phyloP scores from a whole-genome alignment of 352 stramenopile genomes.

The Globisporangium canariense region DNA sequence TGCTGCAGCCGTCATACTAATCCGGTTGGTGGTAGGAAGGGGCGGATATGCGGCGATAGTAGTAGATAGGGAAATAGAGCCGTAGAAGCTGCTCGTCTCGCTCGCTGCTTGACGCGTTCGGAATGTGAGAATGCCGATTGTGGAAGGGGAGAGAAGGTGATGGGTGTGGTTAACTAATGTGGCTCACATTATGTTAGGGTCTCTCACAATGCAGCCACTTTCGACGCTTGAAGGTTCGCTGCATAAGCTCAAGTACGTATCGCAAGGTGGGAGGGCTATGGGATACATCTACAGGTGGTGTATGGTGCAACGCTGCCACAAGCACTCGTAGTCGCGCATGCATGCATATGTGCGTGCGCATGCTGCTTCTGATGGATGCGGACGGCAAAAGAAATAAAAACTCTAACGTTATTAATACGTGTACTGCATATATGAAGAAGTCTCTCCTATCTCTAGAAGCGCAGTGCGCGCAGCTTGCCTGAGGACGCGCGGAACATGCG shows the following conservation, averaged over 20 bases:
- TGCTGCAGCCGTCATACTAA: conserved; percentile 15
- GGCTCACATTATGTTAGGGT: neutral
- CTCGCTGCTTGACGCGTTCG: neutral
- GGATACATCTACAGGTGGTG: too few relatives aligned
- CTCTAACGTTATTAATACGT: neutral
- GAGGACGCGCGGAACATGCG: conserved; percentile 82
- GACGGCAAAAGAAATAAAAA: neutral
- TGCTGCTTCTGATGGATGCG: too few relatives aligned
- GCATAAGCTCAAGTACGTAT: too few relatives aligned
- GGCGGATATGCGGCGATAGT: neutral
- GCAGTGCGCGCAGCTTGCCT: conserved; percentile 56
- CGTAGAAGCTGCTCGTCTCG: neutral
- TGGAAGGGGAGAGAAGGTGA: neutral
- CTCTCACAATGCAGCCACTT: too few relatives aligned
- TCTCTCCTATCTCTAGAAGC: conserved; percentile 26
- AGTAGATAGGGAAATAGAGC: neutral
- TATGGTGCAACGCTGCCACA: too few relatives aligned
- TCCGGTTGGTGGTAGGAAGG: too few relatives aligned
- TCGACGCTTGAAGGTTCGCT: too few relatives aligned
- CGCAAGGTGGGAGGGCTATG: too few relatives aligned
- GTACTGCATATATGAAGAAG: neutral
- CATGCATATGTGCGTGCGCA: too few relatives aligned
- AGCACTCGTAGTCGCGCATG: too few relatives aligned
- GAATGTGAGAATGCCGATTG: conserved; percentile 4
- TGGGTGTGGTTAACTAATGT: neutral